Evolutionary conservation across 352 stramenopile species (phyloP).

Genomic region (Phytophthora fragariaefolia): DNA sequence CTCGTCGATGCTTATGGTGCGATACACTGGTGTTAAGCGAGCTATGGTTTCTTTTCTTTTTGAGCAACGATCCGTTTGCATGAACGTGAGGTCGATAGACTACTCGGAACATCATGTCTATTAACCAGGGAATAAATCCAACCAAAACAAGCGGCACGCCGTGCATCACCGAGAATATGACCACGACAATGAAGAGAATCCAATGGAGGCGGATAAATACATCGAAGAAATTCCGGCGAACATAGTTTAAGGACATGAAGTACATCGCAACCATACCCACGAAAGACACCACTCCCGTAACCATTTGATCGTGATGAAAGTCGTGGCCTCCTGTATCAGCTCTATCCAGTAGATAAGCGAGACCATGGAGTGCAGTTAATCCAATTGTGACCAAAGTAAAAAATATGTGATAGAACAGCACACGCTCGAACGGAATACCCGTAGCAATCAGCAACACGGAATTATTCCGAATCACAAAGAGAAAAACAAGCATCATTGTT

Average conservation of each 20-base stretch:
- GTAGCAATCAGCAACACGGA: slow-evolving; percentile 39
- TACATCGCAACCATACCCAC: slow-evolving; percentile 30
- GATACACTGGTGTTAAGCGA: neutral
- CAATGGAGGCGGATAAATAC: slow-evolving; percentile 51
- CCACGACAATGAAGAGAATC: slow-evolving; percentile 46
- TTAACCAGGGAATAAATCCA: slow-evolving; percentile 26
- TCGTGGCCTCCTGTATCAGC: neutral
- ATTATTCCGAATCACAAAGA: slow-evolving; percentile 49
- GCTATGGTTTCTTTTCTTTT: neutral
- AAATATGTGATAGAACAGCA: slow-evolving; percentile 49
- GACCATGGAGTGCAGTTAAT: slow-evolving; percentile 32
- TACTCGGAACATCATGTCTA: slow-evolving; percentile 42
- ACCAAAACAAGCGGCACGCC: slow-evolving; percentile 32
- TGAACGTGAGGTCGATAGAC: slow-evolving; percentile 12
- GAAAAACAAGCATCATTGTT: slow-evolving; percentile 39
- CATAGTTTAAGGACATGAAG: slow-evolving; percentile 30
- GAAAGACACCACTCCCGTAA: slow-evolving; percentile 29
- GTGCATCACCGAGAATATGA: slow-evolving; percentile 42
- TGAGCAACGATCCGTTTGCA: slow-evolving; percentile 12
- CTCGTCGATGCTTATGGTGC: slow-evolving; percentile 6
- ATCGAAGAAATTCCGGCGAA: slow-evolving; percentile 50
- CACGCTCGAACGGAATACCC: slow-evolving; percentile 47
- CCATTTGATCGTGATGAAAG: slow-evolving; percentile 6
- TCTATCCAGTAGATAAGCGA: slow-evolving; percentile 34
- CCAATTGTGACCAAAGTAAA: slow-evolving; percentile 36